Base-by-base conservation (phyloP, 2,329 filamentous ascomycete genomes). In the Cladobotryum mycophilum region DNA sequence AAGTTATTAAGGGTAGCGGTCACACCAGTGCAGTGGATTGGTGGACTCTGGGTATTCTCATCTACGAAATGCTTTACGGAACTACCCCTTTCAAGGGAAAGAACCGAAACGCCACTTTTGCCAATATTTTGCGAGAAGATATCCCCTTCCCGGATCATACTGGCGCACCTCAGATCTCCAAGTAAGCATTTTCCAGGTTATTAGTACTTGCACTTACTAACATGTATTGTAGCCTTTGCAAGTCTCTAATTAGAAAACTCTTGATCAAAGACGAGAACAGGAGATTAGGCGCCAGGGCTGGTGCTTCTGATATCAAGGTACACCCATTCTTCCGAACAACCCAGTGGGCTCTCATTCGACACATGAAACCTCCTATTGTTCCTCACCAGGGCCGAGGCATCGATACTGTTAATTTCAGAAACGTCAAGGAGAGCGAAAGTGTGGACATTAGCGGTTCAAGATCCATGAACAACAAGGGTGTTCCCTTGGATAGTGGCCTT, bases 1-100 rank as follows among this genome's bases (percentile, higher is more conserved):
- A 99, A 69, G 93, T 99, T 35, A 99, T 99, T 67, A 97, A 97
- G 72, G 93, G 93, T 37, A 96, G 92, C 64, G 93, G 93, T 20
- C 93, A 99, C 70, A 99, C 93, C 7, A 97, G 92, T 65, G 93
- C 93, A 13, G 93, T 99, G 13, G 93, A 99, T 69, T 99, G 93
- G 93, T 99, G 93, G 93, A 99, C 93, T 1, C 71, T 99, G 48
- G 93, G 93, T 17, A 97, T 99, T 59, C 72, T 99, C 64, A 90
- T 99, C 51, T 99, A 97, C 68, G 93, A 99, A 70, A 99, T 99
- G 93, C 78, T 99, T 35, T 99, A 92, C 72, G 93, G 93, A 49
- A 99, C 92, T 1, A 99, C 93, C 1, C 93, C 93, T 1, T 99
- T 99, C 79, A 99, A 99, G 76, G 93, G 93, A 60, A 97, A 99